A percentile compares a stretch with the other conserved stretches of the same genome.
Conservation (phyloP, 805 yeast genomes). For the Vanderwaltozyma tropicalis region DNA sequence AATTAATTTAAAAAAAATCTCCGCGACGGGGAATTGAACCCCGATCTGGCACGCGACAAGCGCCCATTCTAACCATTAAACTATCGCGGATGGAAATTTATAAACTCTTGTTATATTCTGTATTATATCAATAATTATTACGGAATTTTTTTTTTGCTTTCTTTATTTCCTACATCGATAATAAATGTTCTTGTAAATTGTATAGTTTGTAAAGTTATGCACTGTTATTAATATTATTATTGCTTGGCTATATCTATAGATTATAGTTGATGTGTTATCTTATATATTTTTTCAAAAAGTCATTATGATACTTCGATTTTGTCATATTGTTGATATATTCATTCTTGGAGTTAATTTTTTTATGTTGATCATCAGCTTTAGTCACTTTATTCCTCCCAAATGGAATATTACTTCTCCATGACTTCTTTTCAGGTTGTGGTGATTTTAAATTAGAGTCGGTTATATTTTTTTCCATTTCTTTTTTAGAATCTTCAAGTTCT, state of each 20-base stretch:
- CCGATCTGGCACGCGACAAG: no score
- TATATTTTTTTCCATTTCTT: background rate
- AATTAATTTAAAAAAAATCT: no score
- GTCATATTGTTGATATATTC: slow-evolving; percentile 29
- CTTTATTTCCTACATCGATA: no score
- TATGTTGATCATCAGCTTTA: slow-evolving; percentile 21
- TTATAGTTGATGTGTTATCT: slow-evolving; percentile 16
- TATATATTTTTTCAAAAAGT: slow-evolving; percentile 33
- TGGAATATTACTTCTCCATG: slow-evolving; percentile 19
- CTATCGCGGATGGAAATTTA: no score
- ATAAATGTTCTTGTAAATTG: no score
- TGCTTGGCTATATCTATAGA: no score
- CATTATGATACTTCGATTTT: slow-evolving; percentile 33
- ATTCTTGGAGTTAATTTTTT: background rate
- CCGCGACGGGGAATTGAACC: no score
- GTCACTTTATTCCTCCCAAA: slow-evolving; percentile 14
- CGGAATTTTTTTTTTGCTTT: no score
- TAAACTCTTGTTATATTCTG: no score
- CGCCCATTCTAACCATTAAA: no score
- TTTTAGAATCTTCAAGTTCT: slow-evolving; percentile 6
- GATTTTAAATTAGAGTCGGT: background rate
- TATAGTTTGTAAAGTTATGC: background rate
- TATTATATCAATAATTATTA: no score
- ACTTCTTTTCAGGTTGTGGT: slow-evolving; percentile 4
- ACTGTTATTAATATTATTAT: background rate